Evolutionary conservation across 345 rosid genomes (phyloP).

Genomic region (Linum trigynum): DNA sequence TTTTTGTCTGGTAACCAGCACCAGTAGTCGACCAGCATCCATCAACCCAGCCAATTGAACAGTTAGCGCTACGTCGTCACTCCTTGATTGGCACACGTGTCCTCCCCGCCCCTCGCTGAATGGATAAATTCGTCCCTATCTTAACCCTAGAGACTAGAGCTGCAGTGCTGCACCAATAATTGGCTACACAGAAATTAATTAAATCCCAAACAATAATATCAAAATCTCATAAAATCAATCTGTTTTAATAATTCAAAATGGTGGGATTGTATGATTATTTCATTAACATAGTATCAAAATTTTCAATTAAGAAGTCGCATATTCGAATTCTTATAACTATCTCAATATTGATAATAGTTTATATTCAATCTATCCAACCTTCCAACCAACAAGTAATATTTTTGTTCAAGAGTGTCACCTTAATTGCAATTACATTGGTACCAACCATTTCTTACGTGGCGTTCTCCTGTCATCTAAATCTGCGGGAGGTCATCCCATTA

Average conservation of each 20-base stretch:
- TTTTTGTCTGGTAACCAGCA: neutral
- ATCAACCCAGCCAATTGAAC: neutral
- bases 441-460: neutral
- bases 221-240: neutral
- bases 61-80: neutral
- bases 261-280: neutral
- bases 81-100: slow-evolving; percentile 19
- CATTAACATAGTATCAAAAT: too few relatives aligned
- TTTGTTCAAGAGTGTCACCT: neutral
- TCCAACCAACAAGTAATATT: too few relatives aligned
- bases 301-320: too few relatives aligned
- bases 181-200: neutral
- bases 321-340: too few relatives aligned
- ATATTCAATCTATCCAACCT: too few relatives aligned
- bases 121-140: slow-evolving; percentile 18
- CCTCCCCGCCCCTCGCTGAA: neutral
- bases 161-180: neutral
- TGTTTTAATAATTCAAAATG: neutral
- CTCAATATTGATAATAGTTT: too few relatives aligned
- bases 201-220: neutral
- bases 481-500: neutral
- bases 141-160: neutral
- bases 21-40: too few relatives aligned
- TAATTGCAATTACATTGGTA: neutral
- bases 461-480: neutral